A percentile compares a stretch with the other conserved stretches of the same genome.
phyloP scores from a whole-genome alignment of 208 protist species.

The Kentomonas sorsogonicus region DNA sequence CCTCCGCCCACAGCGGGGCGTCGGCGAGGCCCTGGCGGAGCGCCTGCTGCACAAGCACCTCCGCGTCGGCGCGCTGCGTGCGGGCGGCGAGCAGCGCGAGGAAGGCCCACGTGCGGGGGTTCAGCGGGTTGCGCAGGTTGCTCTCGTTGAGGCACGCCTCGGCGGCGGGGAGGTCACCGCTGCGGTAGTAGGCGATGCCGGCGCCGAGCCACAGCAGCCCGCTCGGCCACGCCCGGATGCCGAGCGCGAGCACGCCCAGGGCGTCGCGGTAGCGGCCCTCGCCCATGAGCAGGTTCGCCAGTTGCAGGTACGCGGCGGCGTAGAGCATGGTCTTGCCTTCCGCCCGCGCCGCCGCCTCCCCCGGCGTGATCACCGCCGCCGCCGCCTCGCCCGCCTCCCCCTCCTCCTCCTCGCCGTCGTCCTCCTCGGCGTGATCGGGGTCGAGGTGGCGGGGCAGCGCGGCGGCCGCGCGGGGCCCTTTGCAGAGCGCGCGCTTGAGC shows the following conservation, averaged over 20 bases:
- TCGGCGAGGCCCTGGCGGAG: constrained; percentile 57
- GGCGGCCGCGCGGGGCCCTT: background rate
- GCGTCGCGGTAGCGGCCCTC: constrained; percentile 70
- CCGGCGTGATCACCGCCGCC: background rate
- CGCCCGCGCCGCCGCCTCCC: background rate
- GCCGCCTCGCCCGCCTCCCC: background rate
- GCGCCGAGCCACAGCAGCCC: constrained; percentile 83
- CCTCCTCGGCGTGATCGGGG: background rate
- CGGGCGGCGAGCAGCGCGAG: constrained; percentile 49
- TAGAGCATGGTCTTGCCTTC: background rate
- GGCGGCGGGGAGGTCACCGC: constrained; percentile 46
- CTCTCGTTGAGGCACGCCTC: constrained; percentile 88
- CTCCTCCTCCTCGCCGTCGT: constrained; percentile 12
- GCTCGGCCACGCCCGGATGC: constrained; percentile 66
- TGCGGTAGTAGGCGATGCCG: constrained; percentile 81
- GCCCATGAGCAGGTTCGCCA: constrained; percentile 76
- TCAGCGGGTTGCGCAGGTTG: constrained; percentile 80
- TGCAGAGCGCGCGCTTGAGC: constrained; percentile 59
- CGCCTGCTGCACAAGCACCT: constrained; percentile 57
- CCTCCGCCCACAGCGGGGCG: constrained; percentile 54
- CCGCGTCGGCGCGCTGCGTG: constrained; percentile 42
- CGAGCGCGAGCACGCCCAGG: constrained; percentile 64
- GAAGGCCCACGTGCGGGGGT: constrained; percentile 85
- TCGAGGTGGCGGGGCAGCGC: background rate
- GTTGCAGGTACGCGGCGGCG: constrained; percentile 40